These are phyloP conservation scores for Tetrahymena thermophila DNA, from an alignment of 73 alveolate genomes.

Conservation along the genomic window DNA sequence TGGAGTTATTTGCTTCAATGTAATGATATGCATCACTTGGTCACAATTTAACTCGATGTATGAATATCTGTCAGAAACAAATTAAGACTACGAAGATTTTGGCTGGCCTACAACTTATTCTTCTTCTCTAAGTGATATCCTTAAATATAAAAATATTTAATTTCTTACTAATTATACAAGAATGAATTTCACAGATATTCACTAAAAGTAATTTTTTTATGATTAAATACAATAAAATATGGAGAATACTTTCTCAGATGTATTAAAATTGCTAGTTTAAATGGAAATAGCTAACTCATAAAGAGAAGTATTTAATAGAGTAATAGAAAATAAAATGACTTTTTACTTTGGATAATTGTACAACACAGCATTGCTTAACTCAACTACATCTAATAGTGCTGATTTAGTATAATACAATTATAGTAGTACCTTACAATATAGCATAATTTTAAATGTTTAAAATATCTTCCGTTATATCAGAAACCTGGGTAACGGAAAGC, in stretches of 20 bases:
- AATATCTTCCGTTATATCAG: background rate
- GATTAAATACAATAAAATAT: too few species aligned
- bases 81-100: background rate
- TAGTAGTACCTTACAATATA: background rate
- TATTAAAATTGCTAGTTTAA: too few species aligned
- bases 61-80: background rate
- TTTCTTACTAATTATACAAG: too few species aligned
- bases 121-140: background rate
- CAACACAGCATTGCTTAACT: background rate
- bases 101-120: background rate
- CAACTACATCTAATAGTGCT: background rate
- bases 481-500: background rate
- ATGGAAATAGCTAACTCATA: background rate
- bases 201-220: too few species aligned
- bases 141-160: too few species aligned
- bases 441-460: background rate
- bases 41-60: background rate
- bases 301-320: background rate
- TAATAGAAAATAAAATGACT: too few species aligned
- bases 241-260: background rate
- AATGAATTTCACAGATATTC: background rate
- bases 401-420: background rate
- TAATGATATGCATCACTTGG: background rate
- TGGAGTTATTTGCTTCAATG: background rate
- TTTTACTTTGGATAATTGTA: background rate